These are phyloP conservation scores for Podospora anserina DNA, from an alignment of 495 filamentous ascomycete genomes.

Conservation along the genomic window DNA sequence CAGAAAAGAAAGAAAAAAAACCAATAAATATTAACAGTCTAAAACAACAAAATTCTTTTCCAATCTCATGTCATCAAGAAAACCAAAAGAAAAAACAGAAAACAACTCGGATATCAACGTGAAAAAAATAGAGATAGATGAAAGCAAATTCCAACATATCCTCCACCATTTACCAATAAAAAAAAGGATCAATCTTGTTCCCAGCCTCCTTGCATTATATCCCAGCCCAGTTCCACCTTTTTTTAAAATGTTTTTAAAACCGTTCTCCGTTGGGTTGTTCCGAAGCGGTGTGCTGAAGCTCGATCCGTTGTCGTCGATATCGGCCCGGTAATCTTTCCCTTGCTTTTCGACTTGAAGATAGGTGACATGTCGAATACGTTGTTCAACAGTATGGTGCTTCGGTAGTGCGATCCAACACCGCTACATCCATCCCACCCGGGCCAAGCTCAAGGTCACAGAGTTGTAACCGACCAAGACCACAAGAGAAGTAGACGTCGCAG, in stretches of 20 bases:
- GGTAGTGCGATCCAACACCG: too few species aligned
- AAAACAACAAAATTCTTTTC: neutral
- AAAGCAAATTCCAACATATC: neutral
- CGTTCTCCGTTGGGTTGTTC: neutral
- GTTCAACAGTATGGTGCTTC: too few species aligned
- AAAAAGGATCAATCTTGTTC: neutral
- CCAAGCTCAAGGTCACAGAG: neutral
- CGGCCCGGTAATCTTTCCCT: neutral
- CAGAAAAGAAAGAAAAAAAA: neutral
- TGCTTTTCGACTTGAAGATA: neutral
- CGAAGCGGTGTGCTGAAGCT: neutral
- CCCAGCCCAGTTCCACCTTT: neutral
- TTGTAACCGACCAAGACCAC: neutral
- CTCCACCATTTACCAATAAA: neutral
- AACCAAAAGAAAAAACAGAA: conserved; percentile 21
- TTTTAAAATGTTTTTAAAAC: neutral
- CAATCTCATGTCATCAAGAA: conserved; percentile 16
- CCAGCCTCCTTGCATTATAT: neutral
- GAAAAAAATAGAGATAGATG: neutral
- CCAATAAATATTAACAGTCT: neutral
- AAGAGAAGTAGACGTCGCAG: neutral
- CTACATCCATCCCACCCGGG: neutral
- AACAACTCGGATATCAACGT: neutral
- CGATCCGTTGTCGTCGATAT: neutral
- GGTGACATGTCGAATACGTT: too few species aligned